Conservation (phyloP, 371 early-diverging fungal species). For the Mucor velutinosus region DNA sequence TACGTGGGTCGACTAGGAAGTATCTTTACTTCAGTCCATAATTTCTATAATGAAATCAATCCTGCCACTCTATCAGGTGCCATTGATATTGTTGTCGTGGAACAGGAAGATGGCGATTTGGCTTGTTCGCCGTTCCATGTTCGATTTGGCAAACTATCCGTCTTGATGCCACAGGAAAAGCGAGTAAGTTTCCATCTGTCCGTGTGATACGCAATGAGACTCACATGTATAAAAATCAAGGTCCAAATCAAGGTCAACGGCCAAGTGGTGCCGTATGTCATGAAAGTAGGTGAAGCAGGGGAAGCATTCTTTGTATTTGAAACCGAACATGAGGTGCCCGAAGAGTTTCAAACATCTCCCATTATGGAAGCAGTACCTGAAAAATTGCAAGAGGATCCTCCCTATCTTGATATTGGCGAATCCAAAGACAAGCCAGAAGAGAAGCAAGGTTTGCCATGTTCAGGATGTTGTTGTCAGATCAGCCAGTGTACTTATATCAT, state of each 20-base stretch:
- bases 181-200: constrained; percentile 43
- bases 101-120: constrained; percentile 78
- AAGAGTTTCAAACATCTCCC: constrained; percentile 90
- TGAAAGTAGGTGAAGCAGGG: constrained; percentile 98
- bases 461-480: neutral
- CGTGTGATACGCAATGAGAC: neutral
- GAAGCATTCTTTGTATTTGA: constrained; percentile 98
- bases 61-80: constrained; percentile 98
- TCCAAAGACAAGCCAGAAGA: constrained; percentile 20
- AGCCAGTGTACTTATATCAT: neutral
- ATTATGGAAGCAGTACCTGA: constrained; percentile 68
- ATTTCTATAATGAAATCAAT: constrained; percentile 96
- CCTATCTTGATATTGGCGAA: constrained; percentile 46
- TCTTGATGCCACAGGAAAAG: constrained; percentile 88
- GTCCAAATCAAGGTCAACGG: constrained; percentile 87
- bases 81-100: constrained; percentile 96
- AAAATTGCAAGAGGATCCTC: constrained; percentile 37
- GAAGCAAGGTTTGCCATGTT: neutral
- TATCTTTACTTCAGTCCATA: constrained; percentile 76
- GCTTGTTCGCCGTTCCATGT: constrained; percentile 97
- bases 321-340: constrained; percentile 81
- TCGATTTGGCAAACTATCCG: constrained; percentile 94
- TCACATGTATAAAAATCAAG: neutral
- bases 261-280: constrained; percentile 69
- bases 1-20: constrained; percentile 43